Evolutionary conservation across 805 yeast genomes (phyloP).

Genomic region (Pichia manshurica): DNA sequence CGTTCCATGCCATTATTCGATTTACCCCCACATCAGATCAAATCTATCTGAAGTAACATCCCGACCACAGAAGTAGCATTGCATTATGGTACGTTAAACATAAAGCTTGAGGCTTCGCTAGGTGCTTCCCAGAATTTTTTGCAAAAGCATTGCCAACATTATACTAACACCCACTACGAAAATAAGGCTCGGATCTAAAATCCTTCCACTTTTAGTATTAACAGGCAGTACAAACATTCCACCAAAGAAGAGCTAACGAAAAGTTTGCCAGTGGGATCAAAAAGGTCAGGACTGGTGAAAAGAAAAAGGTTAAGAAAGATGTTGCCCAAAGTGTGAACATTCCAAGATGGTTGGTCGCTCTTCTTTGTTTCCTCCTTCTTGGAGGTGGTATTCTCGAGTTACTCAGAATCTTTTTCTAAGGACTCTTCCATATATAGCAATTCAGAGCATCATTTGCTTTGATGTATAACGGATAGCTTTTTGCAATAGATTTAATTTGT

Average conservation of each 20-base stretch:
- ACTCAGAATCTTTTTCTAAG: conserved; percentile 46
- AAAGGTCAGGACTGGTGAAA: conserved; percentile 27
- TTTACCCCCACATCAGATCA: too few species aligned
- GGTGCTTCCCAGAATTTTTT: too few species aligned
- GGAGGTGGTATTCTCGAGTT: conserved; percentile 82
- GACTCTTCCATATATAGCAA: too few species aligned
- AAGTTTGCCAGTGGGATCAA: conserved; percentile 72
- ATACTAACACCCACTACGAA: too few species aligned
- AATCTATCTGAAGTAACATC: too few species aligned
- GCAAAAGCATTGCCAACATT: too few species aligned
- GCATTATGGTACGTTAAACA: too few species aligned
- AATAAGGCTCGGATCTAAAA: not conserved
- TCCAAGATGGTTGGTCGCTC: conserved; percentile 56
- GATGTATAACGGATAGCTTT: too few species aligned
- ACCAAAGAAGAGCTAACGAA: conserved; percentile 81
- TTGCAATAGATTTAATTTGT: too few species aligned
- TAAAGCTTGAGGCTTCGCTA: too few species aligned
- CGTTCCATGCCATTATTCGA: not conserved
- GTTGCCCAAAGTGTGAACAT: conserved; percentile 20
- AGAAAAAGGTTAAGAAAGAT: conserved; percentile 11
- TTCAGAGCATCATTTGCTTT: too few species aligned
- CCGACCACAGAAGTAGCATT: too few species aligned
- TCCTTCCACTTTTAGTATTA: not conserved
- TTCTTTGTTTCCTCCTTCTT: conserved; percentile 55
- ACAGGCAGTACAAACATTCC: conserved; percentile 75